Evolutionary conservation across 768 basidiomycete genomes (phyloP), one percentile per base, ranked within the genome.

Genomic region (Dacryopinax spathularia): DNA sequence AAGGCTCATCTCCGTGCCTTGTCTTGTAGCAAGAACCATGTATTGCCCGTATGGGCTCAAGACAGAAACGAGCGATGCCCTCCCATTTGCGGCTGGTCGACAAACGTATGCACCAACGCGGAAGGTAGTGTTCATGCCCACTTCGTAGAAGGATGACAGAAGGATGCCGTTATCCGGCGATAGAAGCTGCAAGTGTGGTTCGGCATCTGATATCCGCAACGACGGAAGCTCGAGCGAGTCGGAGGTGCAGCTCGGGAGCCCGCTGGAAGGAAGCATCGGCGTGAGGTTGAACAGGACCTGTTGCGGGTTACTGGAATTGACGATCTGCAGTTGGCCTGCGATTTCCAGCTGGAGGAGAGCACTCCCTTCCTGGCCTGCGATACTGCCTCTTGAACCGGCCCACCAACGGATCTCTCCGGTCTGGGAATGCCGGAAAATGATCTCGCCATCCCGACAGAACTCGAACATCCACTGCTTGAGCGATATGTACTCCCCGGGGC

Each of bases 41-140:
- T 63, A 70, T 25, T 69, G 68, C 18, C 69, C 62, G 18, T 68
- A 63, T 9, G 69, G 69, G 35, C 44, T 66, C 20, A 70, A 36
- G 12, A 63, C 64, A 36, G 56, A 64, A 1, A 70, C 34, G 22
- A 70, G 31, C 5, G 62, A 63, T 34, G 63, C 36, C 43, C 56
- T 67, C 36, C 62, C 56, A 12, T 56, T 56, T 6, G 61, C 31
- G 12, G 25, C 60, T 15, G 67, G 48, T 18, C 67, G 67, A 25
- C 61, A 62, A 29, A 67, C 59, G 29, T 59, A 62, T 15, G 65
- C 31, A 9, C 67, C 67, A 16, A 60, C 34, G 18, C 25, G 44
- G 59, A 67, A 65, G 3, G 9, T 33, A n/a, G 18, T 27, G 31
- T 37, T 34, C 27, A 18, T 35, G 13, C 61, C 34, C 29, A 48